Percentiles rank a stretch among this genome's conserved stretches.
Conservation (phyloP, 495 filamentous ascomycete species). For the Trichoderma asperelloides region DNA sequence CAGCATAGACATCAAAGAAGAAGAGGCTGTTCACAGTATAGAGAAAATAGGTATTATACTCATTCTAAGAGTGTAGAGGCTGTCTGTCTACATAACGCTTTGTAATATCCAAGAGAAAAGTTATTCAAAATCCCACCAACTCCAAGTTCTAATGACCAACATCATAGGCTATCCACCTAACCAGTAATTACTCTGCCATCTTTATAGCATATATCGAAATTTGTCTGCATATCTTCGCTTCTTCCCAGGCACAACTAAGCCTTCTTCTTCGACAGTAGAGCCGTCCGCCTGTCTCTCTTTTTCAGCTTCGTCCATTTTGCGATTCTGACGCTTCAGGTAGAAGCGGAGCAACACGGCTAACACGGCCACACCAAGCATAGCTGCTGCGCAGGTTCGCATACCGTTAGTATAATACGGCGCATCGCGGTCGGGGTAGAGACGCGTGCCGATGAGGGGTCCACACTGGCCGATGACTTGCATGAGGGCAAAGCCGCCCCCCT, state of each 20-base stretch:
- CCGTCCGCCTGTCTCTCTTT: slow-evolving; percentile 17
- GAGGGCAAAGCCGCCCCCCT: slow-evolving; percentile 65
- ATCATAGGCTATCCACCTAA: background rate
- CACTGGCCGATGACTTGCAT: slow-evolving; percentile 64
- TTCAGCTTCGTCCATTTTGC: slow-evolving; percentile 35
- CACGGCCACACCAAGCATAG: slow-evolving; percentile 55
- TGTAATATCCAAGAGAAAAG: background rate
- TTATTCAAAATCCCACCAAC: background rate
- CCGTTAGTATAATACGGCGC: slow-evolving; percentile 54
- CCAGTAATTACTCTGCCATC: background rate
- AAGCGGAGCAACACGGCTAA: slow-evolving; percentile 47
- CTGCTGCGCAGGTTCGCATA: slow-evolving; percentile 56
- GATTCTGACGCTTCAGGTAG: slow-evolving; percentile 50
- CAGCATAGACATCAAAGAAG: background rate
- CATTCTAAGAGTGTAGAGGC: background rate
- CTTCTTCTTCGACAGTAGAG: slow-evolving; percentile 15
- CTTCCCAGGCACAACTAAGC: slow-evolving; percentile 12
- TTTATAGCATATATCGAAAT: slow-evolving; percentile 11
- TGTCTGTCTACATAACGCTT: background rate
- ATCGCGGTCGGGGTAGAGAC: slow-evolving; percentile 56
- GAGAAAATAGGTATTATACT: background rate
- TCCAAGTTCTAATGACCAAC: background rate
- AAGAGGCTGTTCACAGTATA: background rate
- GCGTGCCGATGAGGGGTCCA: slow-evolving; percentile 63
- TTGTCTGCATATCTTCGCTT: background rate